Evolutionary conservation across 257 asterid genomes (phyloP).

Genomic region (Nicotiana tomentosiformis): DNA sequence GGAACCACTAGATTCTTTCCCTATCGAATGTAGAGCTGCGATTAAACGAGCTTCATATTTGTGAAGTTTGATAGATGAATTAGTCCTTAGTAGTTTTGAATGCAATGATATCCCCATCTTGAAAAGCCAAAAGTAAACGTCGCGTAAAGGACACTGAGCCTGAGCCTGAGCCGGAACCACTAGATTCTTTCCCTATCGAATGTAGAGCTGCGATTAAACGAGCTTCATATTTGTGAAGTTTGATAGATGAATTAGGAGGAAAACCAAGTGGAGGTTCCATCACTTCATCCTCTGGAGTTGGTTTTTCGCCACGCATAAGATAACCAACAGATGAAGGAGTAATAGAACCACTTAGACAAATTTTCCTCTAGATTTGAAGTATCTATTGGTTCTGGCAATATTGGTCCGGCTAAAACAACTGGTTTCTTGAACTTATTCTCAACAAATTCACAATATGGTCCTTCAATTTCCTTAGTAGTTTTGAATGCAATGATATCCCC

Average conservation of each 20-base stretch:
- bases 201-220: too few relatives aligned
- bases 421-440: conserved; percentile 32
- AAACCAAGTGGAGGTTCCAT: conserved; percentile 37
- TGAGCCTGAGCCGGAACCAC: too few relatives aligned
- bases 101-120: too few relatives aligned
- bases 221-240: too few relatives aligned
- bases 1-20: too few relatives aligned
- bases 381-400: conserved; percentile 23
- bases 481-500: conserved; percentile 37
- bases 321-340: conserved; percentile 31
- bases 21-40: too few relatives aligned
- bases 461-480: conserved; percentile 41
- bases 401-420: conserved; percentile 39
- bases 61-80: too few relatives aligned
- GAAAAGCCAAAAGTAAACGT: too few relatives aligned
- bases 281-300: conserved; percentile 10
- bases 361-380: conserved; percentile 16
- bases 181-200: too few relatives aligned
- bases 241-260: conserved; percentile 19
- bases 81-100: too few relatives aligned
- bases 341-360: conserved; percentile 34
- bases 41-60: too few relatives aligned
- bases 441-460: conserved; percentile 24
- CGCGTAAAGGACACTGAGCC: too few relatives aligned
- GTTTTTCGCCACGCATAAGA: conserved; percentile 20